phyloP scores from a whole-genome alignment of 2,329 filamentous ascomycete species.

The Arthrinium phaeospermum region DNA sequence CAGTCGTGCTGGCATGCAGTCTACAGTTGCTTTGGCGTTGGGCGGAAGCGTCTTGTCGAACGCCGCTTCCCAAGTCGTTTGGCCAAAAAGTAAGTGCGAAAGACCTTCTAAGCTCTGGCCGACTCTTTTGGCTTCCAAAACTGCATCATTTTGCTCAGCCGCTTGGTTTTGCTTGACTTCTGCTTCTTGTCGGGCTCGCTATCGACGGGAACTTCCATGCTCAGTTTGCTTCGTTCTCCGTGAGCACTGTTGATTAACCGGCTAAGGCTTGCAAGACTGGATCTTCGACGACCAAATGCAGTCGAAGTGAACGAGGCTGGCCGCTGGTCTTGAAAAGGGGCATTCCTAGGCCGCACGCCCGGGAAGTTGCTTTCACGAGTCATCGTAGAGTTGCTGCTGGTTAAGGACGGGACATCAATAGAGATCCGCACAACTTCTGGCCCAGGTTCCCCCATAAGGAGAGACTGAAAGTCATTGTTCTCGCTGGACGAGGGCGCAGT shows the following conservation, averaged over 20 bases:
- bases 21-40: neutral
- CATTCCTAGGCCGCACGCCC: constrained; percentile 44
- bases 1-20: neutral
- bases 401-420: constrained; percentile 73
- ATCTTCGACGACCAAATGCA: constrained; percentile 72
- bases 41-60: neutral
- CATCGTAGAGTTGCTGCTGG: constrained; percentile 79
- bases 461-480: constrained; percentile 72
- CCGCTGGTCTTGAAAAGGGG: constrained; percentile 58
- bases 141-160: constrained; percentile 76
- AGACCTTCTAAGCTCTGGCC: constrained; percentile 29
- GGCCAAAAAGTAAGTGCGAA: constrained; percentile 22
- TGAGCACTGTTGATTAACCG: constrained; percentile 77
- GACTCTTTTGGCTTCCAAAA: constrained; percentile 74
- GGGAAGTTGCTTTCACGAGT: constrained; percentile 68
- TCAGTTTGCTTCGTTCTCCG: constrained; percentile 76
- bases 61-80: neutral
- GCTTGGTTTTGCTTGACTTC: constrained; percentile 69
- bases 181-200: constrained; percentile 61
- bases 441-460: constrained; percentile 75
- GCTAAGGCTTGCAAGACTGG: constrained; percentile 78
- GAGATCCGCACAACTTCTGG: constrained; percentile 73
- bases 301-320: constrained; percentile 67
- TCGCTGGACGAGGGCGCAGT: constrained; percentile 79
- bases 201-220: constrained; percentile 67